Conservation (phyloP, 768 basidiomycete species). For the Lactarius hatsudake region DNA sequence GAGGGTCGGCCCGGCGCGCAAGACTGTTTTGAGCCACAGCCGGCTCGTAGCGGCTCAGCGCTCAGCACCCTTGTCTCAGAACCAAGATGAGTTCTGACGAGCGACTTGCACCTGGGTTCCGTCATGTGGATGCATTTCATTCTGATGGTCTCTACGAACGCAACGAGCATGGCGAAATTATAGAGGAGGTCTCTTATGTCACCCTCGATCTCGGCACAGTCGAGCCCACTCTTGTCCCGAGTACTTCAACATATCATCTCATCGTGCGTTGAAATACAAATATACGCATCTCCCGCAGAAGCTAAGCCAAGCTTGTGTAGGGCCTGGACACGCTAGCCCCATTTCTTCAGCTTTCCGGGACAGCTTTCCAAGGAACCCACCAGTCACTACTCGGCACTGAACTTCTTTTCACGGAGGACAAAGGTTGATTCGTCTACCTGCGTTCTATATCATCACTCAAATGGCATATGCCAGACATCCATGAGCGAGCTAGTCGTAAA, state of each 20-base stretch:
- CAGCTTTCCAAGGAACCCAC: conserved; percentile 68
- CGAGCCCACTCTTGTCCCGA: conserved; percentile 74
- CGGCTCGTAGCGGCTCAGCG: no score
- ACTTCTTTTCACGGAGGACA: conserved; percentile 67
- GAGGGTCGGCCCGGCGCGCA: no score
- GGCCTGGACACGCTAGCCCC: conserved; percentile 77
- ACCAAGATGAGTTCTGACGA: conserved; percentile 8
- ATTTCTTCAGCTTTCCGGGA: conserved; percentile 73
- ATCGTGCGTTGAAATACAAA: conserved; percentile 51
- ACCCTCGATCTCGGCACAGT: conserved; percentile 70
- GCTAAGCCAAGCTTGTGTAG: conserved; percentile 31
- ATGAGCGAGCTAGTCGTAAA: conserved; percentile 48
- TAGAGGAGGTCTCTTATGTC: conserved; percentile 62
- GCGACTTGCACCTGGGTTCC: conserved; percentile 55
- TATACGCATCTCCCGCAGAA: neutral
- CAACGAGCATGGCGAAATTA: conserved; percentile 35
- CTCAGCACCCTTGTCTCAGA: neutral
- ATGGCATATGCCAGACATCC: conserved; percentile 37
- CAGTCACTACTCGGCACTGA: conserved; percentile 71
- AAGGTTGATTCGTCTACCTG: conserved; percentile 40
- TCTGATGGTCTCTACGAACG: conserved; percentile 65
- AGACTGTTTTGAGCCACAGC: no score
- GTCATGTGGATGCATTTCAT: conserved; percentile 63
- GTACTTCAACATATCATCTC: conserved; percentile 64
- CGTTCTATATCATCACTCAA: neutral